Evolutionary conservation across 2,329 filamentous ascomycete species (phyloP).

Genomic region (Gaeumannomyces sp.): DNA sequence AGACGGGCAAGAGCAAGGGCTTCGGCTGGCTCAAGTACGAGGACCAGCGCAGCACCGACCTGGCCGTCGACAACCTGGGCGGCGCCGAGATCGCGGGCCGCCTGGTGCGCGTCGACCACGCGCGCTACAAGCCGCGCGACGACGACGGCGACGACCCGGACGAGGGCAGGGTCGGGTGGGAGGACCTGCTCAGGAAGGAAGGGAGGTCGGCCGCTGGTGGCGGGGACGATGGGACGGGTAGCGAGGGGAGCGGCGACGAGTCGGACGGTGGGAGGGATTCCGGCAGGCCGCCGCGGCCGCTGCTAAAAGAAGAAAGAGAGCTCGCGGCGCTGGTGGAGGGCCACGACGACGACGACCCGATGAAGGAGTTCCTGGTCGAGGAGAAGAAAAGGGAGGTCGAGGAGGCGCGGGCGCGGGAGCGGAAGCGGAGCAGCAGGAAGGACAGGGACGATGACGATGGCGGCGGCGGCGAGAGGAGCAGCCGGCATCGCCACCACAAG

Average conservation of each 20-base stretch:
- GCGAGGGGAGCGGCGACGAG: constrained; percentile 34
- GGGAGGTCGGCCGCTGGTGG: constrained; percentile 24
- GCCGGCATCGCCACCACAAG: constrained; percentile 35
- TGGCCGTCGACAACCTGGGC: constrained; percentile 93
- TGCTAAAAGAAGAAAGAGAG: constrained; percentile 77
- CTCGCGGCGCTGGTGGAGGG: constrained; percentile 67
- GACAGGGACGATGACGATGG: constrained; percentile 32
- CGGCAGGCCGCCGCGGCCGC: constrained; percentile 42
- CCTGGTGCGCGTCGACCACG: constrained; percentile 82
- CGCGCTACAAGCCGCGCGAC: constrained; percentile 82
- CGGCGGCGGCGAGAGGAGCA: constrained; percentile 4
- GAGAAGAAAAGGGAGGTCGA: constrained; percentile 88
- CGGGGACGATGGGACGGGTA: constrained; percentile 16
- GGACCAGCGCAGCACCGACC: constrained; percentile 89
- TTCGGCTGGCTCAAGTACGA: constrained; percentile 98
- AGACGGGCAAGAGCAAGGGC: constrained; percentile 89
- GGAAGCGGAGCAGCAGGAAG: constrained; percentile 43
- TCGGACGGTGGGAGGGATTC: constrained; percentile 30
- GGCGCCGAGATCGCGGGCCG: constrained; percentile 78
- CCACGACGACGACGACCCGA: constrained; percentile 93
- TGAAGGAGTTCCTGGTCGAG: constrained; percentile 85
- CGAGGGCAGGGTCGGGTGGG: constrained; percentile 52
- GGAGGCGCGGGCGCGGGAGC: constrained; percentile 54
- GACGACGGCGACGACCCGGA: constrained; percentile 70
- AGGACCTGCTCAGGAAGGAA: constrained; percentile 50